Conservation (phyloP, 352 stramenopile species). For the Phytophthora ramorum region DNA sequence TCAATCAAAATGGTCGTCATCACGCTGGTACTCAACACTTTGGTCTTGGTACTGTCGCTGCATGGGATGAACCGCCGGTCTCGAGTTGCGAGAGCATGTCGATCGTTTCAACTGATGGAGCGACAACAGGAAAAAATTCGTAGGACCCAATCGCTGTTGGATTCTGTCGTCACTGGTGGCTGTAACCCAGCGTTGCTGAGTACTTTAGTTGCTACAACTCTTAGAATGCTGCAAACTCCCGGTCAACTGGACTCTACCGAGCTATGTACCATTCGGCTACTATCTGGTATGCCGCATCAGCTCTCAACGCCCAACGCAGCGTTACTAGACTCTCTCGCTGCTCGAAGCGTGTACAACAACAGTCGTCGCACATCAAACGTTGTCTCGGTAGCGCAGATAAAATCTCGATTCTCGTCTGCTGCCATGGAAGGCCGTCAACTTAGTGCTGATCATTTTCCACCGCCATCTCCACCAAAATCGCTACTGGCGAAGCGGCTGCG, state of each 20-base stretch:
- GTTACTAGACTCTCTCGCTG: constrained; percentile 23
- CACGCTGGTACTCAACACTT: constrained; percentile 24
- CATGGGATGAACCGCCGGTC: constrained; percentile 32
- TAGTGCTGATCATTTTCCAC: constrained; percentile 10
- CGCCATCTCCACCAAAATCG: constrained; percentile 7
- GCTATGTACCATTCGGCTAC: constrained; percentile 30
- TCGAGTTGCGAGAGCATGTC: constrained; percentile 27
- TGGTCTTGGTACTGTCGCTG: constrained; percentile 23
- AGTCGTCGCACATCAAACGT: not conserved
- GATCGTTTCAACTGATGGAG: constrained; percentile 32
- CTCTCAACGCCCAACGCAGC: constrained; percentile 17
- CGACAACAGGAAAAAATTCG: constrained; percentile 22
- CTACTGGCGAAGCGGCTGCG: constrained; percentile 18
- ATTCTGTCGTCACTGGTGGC: constrained; percentile 15
- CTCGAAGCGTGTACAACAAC: constrained; percentile 39
- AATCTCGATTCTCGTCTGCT: constrained; percentile 26
- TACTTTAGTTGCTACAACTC: constrained; percentile 23
- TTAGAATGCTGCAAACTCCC: constrained; percentile 30
- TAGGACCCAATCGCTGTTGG: constrained; percentile 14
- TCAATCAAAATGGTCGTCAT: constrained; percentile 31
- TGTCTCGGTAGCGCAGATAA: constrained; percentile 23
- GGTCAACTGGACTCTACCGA: constrained; percentile 28
- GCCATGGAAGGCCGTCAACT: constrained; percentile 15
- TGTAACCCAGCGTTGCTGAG: constrained; percentile 20
- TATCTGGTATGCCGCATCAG: constrained; percentile 30